phyloP scores from a whole-genome alignment of 2,329 filamentous ascomycete genomes.

The Curvularia eragrostidis region DNA sequence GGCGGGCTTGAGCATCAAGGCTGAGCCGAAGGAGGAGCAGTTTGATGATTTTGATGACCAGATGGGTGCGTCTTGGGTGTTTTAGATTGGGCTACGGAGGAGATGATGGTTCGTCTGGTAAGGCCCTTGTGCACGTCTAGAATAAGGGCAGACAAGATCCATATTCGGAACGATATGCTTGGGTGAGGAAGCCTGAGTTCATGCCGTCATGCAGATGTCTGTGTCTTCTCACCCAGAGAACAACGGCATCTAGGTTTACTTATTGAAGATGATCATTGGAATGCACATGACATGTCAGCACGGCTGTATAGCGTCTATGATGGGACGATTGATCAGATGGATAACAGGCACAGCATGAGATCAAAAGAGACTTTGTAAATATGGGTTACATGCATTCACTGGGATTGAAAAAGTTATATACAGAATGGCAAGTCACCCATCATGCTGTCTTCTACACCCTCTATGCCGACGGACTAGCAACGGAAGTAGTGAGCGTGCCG shows the following conservation, averaged over 20 bases:
- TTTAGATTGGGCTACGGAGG: neutral
- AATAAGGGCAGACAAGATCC: neutral
- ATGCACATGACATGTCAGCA: no score
- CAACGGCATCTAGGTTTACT: no score
- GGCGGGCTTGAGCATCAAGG: neutral
- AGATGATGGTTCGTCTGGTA: neutral
- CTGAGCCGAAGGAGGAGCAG: slow-evolving; percentile 5
- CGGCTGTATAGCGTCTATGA: no score
- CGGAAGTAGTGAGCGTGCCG: slow-evolving; percentile 52
- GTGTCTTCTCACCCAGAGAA: no score
- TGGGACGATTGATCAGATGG: neutral
- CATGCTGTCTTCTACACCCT: neutral
- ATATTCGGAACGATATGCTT: no score
- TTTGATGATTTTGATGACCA: neutral
- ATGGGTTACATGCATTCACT: neutral
- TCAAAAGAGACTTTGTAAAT: no score
- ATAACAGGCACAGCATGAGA: no score
- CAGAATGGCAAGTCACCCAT: neutral
- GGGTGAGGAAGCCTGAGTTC: no score
- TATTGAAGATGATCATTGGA: neutral
- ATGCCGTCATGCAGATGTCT: no score
- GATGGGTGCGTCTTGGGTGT: neutral
- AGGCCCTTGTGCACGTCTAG: neutral
- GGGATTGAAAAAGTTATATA: slow-evolving; percentile 4
- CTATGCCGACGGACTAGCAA: slow-evolving; percentile 33